A percentile compares a stretch with the other conserved stretches of the same genome.
These are phyloP conservation scores for Marasmius tenuissimus DNA, from an alignment of 1,284 basidiomycete genomes.

Conservation along the genomic window DNA sequence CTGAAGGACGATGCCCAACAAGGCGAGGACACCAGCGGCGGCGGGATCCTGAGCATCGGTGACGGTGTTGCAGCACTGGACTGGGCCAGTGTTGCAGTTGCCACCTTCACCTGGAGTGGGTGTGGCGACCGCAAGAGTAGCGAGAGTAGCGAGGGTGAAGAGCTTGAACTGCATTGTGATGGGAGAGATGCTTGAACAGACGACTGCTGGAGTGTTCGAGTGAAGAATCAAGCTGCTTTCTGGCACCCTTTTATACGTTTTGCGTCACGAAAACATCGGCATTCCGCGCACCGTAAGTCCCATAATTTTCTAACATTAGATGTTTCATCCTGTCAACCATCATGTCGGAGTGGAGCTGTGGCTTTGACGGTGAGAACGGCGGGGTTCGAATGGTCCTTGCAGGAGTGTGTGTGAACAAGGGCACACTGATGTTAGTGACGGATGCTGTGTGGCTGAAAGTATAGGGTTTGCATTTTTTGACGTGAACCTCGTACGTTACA, in stretches of 20 bases:
- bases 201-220: conserved; percentile 9
- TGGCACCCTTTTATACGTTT: neutral
- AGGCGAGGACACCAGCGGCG: neutral
- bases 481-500: too few species aligned
- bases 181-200: conserved; percentile 7
- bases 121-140: conserved; percentile 15
- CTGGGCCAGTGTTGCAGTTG: conserved; percentile 5
- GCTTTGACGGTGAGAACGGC: too few species aligned
- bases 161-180: conserved; percentile 10
- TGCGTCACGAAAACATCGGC: neutral
- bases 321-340: too few species aligned
- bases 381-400: too few species aligned
- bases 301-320: too few species aligned
- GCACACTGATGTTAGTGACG: too few species aligned
- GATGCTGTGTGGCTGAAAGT: too few species aligned
- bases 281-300: too few species aligned
- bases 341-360: too few species aligned
- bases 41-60: neutral
- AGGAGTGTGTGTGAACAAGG: too few species aligned
- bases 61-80: conserved; percentile 13
- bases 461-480: too few species aligned
- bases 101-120: conserved; percentile 5
- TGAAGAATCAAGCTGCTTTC: neutral
- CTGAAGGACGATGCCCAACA: conserved; percentile 12
- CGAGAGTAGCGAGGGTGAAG: conserved; percentile 2